Evolutionary conservation across 495 filamentous ascomycete species (phyloP).

Genomic region (Xylaria acuta): DNA sequence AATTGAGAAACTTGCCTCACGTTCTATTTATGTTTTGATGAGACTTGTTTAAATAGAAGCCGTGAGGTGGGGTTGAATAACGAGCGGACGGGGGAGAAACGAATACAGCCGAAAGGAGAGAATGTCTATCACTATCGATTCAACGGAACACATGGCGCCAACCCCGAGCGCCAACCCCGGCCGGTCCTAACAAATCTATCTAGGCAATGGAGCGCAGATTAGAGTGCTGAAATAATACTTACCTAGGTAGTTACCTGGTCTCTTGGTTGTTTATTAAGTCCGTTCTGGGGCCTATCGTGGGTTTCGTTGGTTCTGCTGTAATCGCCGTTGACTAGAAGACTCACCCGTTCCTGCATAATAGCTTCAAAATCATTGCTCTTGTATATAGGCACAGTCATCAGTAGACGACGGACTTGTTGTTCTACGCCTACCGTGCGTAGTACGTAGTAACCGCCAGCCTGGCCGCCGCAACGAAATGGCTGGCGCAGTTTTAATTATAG

Average conservation of each 20-base stretch:
- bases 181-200: background rate
- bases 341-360: too few relatives aligned
- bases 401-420: background rate
- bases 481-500: background rate
- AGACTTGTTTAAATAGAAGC: background rate
- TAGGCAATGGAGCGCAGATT: background rate
- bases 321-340: too few relatives aligned
- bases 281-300: background rate
- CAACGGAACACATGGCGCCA: background rate
- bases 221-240: background rate
- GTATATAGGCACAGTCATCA: too few relatives aligned
- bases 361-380: too few relatives aligned
- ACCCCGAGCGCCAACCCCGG: background rate
- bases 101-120: background rate
- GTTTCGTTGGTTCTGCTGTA: background rate
- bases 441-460: background rate
- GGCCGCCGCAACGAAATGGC: background rate
- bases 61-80: too few relatives aligned
- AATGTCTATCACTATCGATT: background rate
- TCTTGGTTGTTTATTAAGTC: background rate
- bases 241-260: background rate
- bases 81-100: background rate
- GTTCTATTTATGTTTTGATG: conserved; percentile 4
- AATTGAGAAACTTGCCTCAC: conserved; percentile 13
- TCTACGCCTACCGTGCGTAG: background rate